Evolutionary conservation across 345 rosid genomes (phyloP), one percentile per base, ranked within the genome.

Genomic region (Rhodamnia rubescens): DNA sequence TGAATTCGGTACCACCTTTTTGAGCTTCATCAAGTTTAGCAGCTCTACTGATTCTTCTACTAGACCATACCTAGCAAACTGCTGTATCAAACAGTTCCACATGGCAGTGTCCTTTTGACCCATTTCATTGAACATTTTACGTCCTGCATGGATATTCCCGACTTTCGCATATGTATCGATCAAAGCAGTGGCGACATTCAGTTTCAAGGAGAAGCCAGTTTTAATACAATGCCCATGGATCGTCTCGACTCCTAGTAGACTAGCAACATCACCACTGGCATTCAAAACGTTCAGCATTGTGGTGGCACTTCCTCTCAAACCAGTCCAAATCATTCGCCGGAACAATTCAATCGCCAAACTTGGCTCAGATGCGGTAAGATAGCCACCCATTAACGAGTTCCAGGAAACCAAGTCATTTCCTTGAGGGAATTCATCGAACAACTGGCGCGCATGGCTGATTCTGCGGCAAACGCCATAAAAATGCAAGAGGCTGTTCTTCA

Each of bases 71-170:
- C 90, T 92, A 24, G 96, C 95, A 85, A 90, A 92, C 86, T 85
- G 89, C 50, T 93, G 92, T 78, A 93, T 92, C 93, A 93, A 91
- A 89, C 93, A 94, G 86, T 93, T 93, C 96, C 96, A 94, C 36
- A 87, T 56, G 53, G 93, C 86, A 82, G 91, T 91, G 58, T 94
- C 96, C 86, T 91, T 93, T 80, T 53, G 84, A 26, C n/a, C 84
- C 82, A 88, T 85, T 29, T 61, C 90, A 84, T 93, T 89, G 52
- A 94, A 93, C 78, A 93, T 87, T 55, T 64, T 90, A 52, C 92
- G 93, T 26, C 92, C 91, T 27, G 86, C 89, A 78, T 61, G 21
- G 24, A 91, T 86, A 53, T 86, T 83, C 85, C 92, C 92, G 12
- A 83, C 88, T 88, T 90, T 91, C 24, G 91, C 89, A 57, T 91